Evolutionary conservation across 805 yeast species (phyloP), one percentile per base, ranked within the genome.

Genomic region (Lipomyces chichibuensis): DNA sequence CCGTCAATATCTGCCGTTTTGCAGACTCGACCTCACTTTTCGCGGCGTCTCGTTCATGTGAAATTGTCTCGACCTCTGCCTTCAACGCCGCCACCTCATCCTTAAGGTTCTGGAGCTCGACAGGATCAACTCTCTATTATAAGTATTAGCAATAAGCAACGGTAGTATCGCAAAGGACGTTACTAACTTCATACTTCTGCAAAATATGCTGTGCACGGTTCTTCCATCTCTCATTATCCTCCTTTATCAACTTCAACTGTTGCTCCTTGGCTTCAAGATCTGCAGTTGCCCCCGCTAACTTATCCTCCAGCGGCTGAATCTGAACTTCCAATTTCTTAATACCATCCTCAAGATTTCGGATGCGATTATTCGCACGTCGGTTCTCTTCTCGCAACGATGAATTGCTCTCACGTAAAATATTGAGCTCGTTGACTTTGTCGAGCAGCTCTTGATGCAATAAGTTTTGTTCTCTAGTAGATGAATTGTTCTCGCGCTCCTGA

Each of bases 321-420:
- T 81, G 78, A 1, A 61, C 72, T 4, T 75, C 71, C 2, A 80
- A 60, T 0, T 66, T 71, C 2, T 74, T 73, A 17, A 85, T 62
- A 67, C 82, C 77, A 1, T 67, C 59, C 72, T 85, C 85, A 52
- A 88, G 79, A 6, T 75, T 76, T 53, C 73, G 71, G 14, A 80
- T 77, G 62, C 75, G 77, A 17, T 74, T 70, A 27, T 75, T 65
- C 54, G 77, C 76, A 3, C 73, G 67, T 29, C 76, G 75, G 63
- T 81, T 78, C 62, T 88, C 91, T 63, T 80, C 80, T 60, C 93
- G 82, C 70, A 89, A 80, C 1, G 90, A 84, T 8, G 82, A 78
- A 72, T 89, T 89, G 72, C 91, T 88, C 75, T 89, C 94, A 62
- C 90, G 81, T 63, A 89, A 76, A 32, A 88, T 79, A 71, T 85